Conservation (phyloP, 768 basidiomycete genomes). For the Naganishia randhawae region DNA sequence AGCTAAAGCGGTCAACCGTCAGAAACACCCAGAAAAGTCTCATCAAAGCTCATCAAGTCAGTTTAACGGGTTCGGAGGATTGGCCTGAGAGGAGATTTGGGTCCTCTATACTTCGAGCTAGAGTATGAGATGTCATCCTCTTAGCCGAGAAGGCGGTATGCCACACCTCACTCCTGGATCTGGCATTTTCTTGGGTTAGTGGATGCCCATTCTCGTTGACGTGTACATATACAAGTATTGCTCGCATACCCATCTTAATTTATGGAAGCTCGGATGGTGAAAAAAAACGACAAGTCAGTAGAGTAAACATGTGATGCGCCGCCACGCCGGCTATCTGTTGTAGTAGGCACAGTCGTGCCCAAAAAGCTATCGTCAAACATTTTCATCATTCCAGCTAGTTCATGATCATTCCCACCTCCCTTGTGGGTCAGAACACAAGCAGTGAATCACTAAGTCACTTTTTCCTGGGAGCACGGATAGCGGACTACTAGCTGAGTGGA, state of each 20-base stretch:
- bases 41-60: slow-evolving; percentile 16
- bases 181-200: not conserved
- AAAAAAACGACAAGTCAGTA: not conserved
- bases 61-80: slow-evolving; percentile 21
- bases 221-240: not conserved
- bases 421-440: no score
- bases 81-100: slow-evolving; percentile 11
- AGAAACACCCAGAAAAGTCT: slow-evolving; percentile 16
- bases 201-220: not conserved
- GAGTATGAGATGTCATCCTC: no score
- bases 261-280: not conserved
- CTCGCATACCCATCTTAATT: not conserved
- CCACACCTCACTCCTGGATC: not conserved
- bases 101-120: no score
- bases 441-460: no score
- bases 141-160: not conserved
- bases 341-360: no score
- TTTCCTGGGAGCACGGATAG: no score
- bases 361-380: no score
- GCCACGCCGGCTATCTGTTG: no score
- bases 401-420: no score
- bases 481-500: no score
- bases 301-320: not conserved
- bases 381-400: no score
- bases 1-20: slow-evolving; percentile 34